Base-by-base conservation (phyloP, 2,329 filamentous ascomycete genomes). In the Pyrenophora seminiperda region DNA sequence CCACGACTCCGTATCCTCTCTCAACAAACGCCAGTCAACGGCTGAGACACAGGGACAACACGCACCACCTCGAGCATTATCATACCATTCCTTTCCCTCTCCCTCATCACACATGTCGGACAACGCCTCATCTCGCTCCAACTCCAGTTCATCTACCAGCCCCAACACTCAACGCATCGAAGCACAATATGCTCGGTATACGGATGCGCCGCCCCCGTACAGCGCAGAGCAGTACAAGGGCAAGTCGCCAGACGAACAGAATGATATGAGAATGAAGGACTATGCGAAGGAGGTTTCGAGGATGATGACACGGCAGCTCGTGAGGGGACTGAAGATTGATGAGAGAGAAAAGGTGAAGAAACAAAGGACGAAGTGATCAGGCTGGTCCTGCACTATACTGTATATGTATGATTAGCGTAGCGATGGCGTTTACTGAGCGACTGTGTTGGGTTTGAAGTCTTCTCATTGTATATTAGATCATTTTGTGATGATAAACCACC, bases 201-300 rank as follows among this genome's bases (percentile, higher is more conserved):
- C 51, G 1, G 53, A 65, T 38, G 63, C 62, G 10, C 59, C 61
- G 17, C 59, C 63, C 3, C 58, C 58, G 7, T 66, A 58, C 38
- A 55, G 56, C 13, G 57, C 62, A 14, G 46, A 59, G 31, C 51
- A 62, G 32, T 66, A 63, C 32, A 57, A 61, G 44, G 54, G 61
- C 11, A 66, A 63, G 56, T 61, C 50, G 13, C 59, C 59, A 19
- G 58, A 66, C n/a, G 53, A 65, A 34, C 48, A 52, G 33, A 41
- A 50, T 2, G 58, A 36, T 24, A 67, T 66, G 61, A 45, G 60
- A 5, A 61, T 58, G 47, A 46, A 42, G 11, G 64, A 67, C 24
- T 68, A 68, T 22, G 59, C 65, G 3, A 63, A 62, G 41, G 61
- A 67, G 52, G 45, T 68, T 2, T 62, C 62, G 22, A 58, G 62